A percentile compares a stretch with the other conserved stretches of the same genome.
phyloP scores from a whole-genome alignment of 139 green algal genomes.

The Nannochloris sp. region DNA sequence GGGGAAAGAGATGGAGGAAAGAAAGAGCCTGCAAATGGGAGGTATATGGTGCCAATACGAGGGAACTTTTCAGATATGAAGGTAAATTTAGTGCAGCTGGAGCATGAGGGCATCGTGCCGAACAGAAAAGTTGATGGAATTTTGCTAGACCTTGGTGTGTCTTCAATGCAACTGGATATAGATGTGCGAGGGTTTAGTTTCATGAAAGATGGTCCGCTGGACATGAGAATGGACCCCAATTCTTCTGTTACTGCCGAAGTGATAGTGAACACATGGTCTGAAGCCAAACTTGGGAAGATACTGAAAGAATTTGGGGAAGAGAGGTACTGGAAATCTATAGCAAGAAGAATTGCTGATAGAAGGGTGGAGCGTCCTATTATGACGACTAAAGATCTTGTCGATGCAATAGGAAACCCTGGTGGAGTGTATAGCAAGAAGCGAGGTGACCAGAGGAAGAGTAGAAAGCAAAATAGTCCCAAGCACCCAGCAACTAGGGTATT shows the following conservation, averaged over 20 bases:
- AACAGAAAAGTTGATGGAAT: slow-evolving; percentile 54
- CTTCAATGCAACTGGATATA: slow-evolving; percentile 93
- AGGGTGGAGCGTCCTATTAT: slow-evolving; percentile 49
- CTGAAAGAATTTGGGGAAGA: slow-evolving; percentile 91
- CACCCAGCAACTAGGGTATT: slow-evolving; percentile 83
- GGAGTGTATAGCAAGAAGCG: slow-evolving; percentile 10
- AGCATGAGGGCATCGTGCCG: not conserved
- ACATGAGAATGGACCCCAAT: slow-evolving; percentile 88
- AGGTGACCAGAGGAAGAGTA: slow-evolving; percentile 10
- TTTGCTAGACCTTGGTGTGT: slow-evolving; percentile 89
- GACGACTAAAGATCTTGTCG: slow-evolving; percentile 62
- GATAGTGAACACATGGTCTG: slow-evolving; percentile 78
- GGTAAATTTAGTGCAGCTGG: slow-evolving; percentile 4
- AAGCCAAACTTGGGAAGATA: slow-evolving; percentile 73
- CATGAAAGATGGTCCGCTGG: slow-evolving; percentile 52
- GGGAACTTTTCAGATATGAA: slow-evolving; percentile 33
- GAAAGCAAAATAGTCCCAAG: slow-evolving; percentile 24
- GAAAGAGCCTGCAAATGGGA: not conserved
- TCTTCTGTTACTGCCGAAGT: slow-evolving; percentile 53
- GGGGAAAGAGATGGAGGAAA: not conserved
- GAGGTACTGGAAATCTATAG: slow-evolving; percentile 65
- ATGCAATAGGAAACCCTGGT: slow-evolving; percentile 42
- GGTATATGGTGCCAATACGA: not conserved
- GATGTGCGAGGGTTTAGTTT: slow-evolving; percentile 81
- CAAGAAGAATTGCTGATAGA: slow-evolving; percentile 40